Conservation (phyloP, 2,329 filamentous ascomycete genomes). For the Dichotomopilus funicola region DNA sequence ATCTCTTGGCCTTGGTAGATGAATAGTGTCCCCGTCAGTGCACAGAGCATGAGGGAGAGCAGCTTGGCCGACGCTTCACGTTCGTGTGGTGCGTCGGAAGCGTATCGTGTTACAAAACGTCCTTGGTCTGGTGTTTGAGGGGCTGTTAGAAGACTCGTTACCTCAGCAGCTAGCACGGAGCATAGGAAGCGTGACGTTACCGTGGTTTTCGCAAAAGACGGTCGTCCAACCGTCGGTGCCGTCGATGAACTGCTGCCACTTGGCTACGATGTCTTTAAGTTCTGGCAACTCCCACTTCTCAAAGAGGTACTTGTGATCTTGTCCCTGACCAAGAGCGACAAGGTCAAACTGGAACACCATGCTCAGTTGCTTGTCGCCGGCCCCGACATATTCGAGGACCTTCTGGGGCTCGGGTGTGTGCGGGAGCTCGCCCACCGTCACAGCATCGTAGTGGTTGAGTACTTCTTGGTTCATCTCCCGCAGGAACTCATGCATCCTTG, state of each 20-base stretch:
- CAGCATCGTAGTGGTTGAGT: slow-evolving; percentile 54
- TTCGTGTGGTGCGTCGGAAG: slow-evolving; percentile 37
- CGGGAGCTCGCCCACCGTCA: slow-evolving; percentile 66
- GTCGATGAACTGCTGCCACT: slow-evolving; percentile 46
- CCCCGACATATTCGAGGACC: slow-evolving; percentile 54
- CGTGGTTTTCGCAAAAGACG: slow-evolving; percentile 56
- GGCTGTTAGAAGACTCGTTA: no score
- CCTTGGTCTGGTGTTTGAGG: slow-evolving; percentile 39
- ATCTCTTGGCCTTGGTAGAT: slow-evolving; percentile 58
- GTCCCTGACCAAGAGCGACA: slow-evolving; percentile 52
- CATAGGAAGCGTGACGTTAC: neutral
- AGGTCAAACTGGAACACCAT: slow-evolving; percentile 67
- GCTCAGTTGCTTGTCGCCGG: slow-evolving; percentile 52
- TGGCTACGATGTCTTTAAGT: slow-evolving; percentile 41
- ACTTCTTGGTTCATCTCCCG: slow-evolving; percentile 57
- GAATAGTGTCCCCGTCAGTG: slow-evolving; percentile 48
- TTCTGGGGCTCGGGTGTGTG: slow-evolving; percentile 51
- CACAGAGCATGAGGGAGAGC: slow-evolving; percentile 43
- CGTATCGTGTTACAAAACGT: slow-evolving; percentile 48
- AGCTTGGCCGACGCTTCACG: slow-evolving; percentile 45
- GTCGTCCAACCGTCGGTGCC: slow-evolving; percentile 53
- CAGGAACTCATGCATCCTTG: slow-evolving; percentile 62
- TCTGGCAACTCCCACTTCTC: slow-evolving; percentile 42
- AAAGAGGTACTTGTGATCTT: slow-evolving; percentile 47
- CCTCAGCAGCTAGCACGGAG: no score